phyloP scores from a whole-genome alignment of 257 asterid genomes.

The Verbena officinalis region DNA sequence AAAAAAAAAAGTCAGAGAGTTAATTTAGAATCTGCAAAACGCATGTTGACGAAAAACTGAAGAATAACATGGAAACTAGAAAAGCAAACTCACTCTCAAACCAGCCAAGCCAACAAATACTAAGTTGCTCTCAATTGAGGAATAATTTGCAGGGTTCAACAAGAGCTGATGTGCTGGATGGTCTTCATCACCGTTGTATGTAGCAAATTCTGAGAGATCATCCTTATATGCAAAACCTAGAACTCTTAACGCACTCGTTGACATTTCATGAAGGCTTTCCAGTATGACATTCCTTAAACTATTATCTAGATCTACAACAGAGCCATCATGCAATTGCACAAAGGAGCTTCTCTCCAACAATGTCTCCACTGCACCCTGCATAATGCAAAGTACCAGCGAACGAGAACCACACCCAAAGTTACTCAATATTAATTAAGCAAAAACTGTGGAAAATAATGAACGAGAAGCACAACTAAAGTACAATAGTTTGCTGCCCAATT shows the following conservation, averaged over 20 bases:
- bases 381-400: no score
- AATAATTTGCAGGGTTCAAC: no score
- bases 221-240: no score
- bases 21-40: conserved; percentile 1
- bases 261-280: conserved; percentile 78
- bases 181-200: no score
- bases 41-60: no score
- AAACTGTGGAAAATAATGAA: background rate
- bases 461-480: background rate
- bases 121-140: conserved; percentile 70
- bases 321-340: conserved; percentile 84
- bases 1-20: conserved; percentile 11
- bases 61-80: background rate
- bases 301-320: conserved; percentile 63
- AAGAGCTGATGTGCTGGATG: no score
- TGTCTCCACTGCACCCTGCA: conserved; percentile 96
- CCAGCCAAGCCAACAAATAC: conserved; percentile 96
- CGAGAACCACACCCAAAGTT: conserved; percentile 1
- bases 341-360: conserved; percentile 89
- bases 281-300: conserved; percentile 48
- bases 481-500: background rate
- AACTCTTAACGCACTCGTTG: no score
- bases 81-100: conserved; percentile 72
- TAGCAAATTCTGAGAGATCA: no score
- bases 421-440: conserved; percentile 21